Percentiles rank a stretch among this genome's conserved stretches.
Evolutionary conservation across 2,329 filamentous ascomycete genomes (phyloP).

Genomic region (Dothideomycetes sp.): DNA sequence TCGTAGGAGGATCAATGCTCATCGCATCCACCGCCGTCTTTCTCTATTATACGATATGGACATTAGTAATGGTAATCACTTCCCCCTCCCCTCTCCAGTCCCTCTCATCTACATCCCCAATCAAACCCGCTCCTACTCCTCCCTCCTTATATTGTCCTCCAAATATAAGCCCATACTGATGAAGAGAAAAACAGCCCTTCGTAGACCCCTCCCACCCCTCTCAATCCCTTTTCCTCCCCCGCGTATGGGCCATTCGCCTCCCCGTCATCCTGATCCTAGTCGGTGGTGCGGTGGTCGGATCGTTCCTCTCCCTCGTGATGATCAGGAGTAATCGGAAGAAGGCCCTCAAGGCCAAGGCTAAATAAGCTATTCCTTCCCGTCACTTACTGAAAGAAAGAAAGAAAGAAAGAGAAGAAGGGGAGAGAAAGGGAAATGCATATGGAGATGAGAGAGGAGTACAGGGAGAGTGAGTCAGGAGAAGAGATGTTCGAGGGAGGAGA

Average conservation of each 20-base stretch:
- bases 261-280: constrained; percentile 93
- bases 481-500: not conserved
- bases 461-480: not conserved
- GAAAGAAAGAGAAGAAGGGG: no score
- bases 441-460: no score
- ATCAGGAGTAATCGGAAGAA: constrained; percentile 98
- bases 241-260: constrained; percentile 97
- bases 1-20: constrained; percentile 66
- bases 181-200: constrained; percentile 61
- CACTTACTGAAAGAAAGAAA: no score
- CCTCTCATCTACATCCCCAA: not conserved
- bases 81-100: not conserved
- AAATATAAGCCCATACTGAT: not conserved
- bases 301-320: constrained; percentile 95
- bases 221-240: constrained; percentile 89
- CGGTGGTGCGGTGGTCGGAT: constrained; percentile 85
- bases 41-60: constrained; percentile 96
- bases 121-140: no score
- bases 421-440: constrained; percentile 1
- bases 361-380: constrained; percentile 20
- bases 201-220: constrained; percentile 90
- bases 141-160: not conserved
- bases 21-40: constrained; percentile 62
- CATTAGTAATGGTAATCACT: constrained; percentile 74
- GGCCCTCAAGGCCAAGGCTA: constrained; percentile 85